phyloP scores from a whole-genome alignment of 1,284 basidiomycete species.

The Mycena citricolor region DNA sequence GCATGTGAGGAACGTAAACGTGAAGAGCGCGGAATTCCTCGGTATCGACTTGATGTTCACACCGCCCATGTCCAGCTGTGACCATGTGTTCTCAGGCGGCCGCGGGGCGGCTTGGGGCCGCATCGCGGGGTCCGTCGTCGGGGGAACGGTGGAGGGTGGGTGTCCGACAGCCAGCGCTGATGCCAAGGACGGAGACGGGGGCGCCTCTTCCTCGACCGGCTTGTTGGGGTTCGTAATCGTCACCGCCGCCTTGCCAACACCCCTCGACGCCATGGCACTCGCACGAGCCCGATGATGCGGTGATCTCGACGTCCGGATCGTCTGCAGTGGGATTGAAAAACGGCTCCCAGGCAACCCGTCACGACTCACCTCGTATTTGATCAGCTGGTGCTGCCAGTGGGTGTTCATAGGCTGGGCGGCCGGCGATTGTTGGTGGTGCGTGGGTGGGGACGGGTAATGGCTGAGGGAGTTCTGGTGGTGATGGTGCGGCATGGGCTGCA shows the following conservation, averaged over 20 bases:
- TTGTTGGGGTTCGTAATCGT: conserved; percentile 80
- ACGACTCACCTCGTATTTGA: conserved; percentile 73
- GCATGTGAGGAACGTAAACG: conserved; percentile 90
- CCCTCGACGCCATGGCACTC: conserved; percentile 77
- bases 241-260: conserved; percentile 75
- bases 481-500: conserved; percentile 64
- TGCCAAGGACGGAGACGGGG: conserved; percentile 30
- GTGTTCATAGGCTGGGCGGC: conserved; percentile 64
- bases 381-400: conserved; percentile 79
- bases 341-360: conserved; percentile 10
- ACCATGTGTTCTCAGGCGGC: conserved; percentile 79
- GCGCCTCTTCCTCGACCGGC: conserved; percentile 34
- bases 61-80: conserved; percentile 94
- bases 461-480: conserved; percentile 75
- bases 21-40: conserved; percentile 79
- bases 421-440: conserved; percentile 67
- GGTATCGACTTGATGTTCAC: conserved; percentile 92
- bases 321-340: conserved; percentile 40
- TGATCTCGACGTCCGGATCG: conserved; percentile 72
- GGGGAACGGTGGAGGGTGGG: conserved; percentile 71
- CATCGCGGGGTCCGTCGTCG: conserved; percentile 56
- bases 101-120: conserved; percentile 53
- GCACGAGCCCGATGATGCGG: conserved; percentile 80
- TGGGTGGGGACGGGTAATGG: conserved; percentile 70
- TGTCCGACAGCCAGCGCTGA: conserved; percentile 49